These are phyloP conservation scores for Eremothecium sinecaudum DNA, from an alignment of 1,139 yeast genomes.

Conservation along the genomic window DNA sequence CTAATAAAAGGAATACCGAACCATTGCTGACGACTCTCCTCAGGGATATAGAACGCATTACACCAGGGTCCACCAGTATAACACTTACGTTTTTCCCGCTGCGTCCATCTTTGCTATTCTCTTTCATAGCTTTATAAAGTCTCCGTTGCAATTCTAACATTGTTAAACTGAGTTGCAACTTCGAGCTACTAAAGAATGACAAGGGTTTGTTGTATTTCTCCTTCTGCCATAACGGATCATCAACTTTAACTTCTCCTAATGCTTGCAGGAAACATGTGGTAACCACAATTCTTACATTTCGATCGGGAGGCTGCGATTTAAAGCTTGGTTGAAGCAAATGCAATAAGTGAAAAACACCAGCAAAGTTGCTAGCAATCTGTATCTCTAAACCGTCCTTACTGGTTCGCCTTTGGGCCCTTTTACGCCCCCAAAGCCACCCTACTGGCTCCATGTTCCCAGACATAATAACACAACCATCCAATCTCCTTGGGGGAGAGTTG, in stretches of 20 bases:
- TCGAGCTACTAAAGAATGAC: slow-evolving; percentile 73
- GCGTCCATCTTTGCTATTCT: slow-evolving; percentile 35
- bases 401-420: slow-evolving; percentile 38
- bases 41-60: slow-evolving; percentile 80
- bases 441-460: slow-evolving; percentile 78
- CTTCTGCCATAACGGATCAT: slow-evolving; percentile 59
- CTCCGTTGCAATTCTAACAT: slow-evolving; percentile 67
- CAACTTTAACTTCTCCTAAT: slow-evolving; percentile 52
- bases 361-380: slow-evolving; percentile 76
- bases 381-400: slow-evolving; percentile 77
- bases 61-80: slow-evolving; percentile 82
- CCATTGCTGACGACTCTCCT: slow-evolving; percentile 76
- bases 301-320: slow-evolving; percentile 82
- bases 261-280: slow-evolving; percentile 72
- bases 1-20: slow-evolving; percentile 53
- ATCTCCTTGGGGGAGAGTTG: slow-evolving; percentile 77
- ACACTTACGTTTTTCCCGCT: slow-evolving; percentile 66
- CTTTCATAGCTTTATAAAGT: slow-evolving; percentile 35
- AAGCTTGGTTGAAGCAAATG: slow-evolving; percentile 73
- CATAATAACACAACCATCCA: slow-evolving; percentile 81
- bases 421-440: slow-evolving; percentile 19
- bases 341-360: slow-evolving; percentile 70
- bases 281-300: slow-evolving; percentile 76
- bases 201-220: slow-evolving; percentile 60
- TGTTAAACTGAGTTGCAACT: slow-evolving; percentile 63